Evolutionary conservation across 2,329 filamentous ascomycete species (phyloP), one percentile per base, ranked within the genome.

Genomic region (Raffaelea deltoideospora): DNA sequence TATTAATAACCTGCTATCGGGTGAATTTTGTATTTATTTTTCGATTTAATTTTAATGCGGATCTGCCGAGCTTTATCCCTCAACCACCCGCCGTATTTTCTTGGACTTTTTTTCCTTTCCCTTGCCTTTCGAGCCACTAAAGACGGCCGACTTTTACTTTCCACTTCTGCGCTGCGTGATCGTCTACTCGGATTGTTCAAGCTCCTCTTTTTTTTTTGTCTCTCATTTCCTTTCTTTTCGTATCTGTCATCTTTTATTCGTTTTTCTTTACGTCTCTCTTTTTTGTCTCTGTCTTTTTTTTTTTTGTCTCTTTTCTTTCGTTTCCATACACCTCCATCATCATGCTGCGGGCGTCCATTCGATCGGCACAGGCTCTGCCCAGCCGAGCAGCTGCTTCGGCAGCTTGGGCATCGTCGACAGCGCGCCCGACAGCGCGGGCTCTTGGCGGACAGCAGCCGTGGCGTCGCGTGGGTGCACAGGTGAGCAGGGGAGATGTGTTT

Each of bases 341-440:
- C 64, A 79, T 79, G 74, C 68, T 79, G 69, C 74, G 73, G 64
- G 72, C 70, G 58, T 76, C 73, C 59, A 61, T 78, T 63, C 71
- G 67, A 63, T 74, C 73, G 57, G 68, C 68, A 54, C 72, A 65
- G 65, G 63, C 65, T 51, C 59, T 75, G 55, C 62, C 67, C 60
- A 60, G 61, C 56, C 66, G 62, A 60, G 31, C 34, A 13, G 18
- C 23, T 29, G 33, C 40, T 28, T 34, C 26, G 5, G 26, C 26
- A 7, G 6, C 26, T 28, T 28, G n/a, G n/a, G n/a, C n/a, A n/a
- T n/a, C n/a, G n/a, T n/a, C n/a, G n/a, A n/a, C n/a, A n/a, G n/a
- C n/a, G n/a, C n/a, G n/a, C 15, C 5, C 26, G 13, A 14, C 13
- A 13, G 13, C 13, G 15, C 6, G n/a, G 18, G 28, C n/a, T 30